phyloP scores from a whole-genome alignment of 2,329 filamentous ascomycete species.

The Fusarium pseudoanthophilum region DNA sequence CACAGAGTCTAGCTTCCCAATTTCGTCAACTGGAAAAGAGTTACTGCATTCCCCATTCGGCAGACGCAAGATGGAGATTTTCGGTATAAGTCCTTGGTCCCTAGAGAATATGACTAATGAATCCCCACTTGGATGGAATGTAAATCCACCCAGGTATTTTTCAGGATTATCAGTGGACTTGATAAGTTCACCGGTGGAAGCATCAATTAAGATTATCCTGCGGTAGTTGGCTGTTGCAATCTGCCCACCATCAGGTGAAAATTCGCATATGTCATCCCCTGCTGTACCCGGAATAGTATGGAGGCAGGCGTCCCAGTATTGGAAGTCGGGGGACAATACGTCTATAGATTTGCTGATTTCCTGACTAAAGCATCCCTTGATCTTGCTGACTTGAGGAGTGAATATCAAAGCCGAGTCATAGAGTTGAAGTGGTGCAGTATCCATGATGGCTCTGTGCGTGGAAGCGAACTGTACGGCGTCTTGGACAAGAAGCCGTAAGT shows the following conservation, averaged over 20 bases:
- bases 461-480: fast-evolving
- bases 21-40: fast-evolving
- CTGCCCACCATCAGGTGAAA: fast-evolving
- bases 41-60: fast-evolving
- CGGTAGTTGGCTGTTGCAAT: fast-evolving
- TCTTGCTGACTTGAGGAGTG: neutral
- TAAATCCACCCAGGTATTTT: fast-evolving
- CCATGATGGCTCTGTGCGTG: neutral
- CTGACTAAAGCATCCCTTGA: fast-evolving
- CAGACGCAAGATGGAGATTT: neutral
- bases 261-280: fast-evolving
- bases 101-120: neutral
- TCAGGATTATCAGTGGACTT: fast-evolving
- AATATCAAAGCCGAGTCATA: neutral
- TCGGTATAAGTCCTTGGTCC: fast-evolving
- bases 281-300: neutral
- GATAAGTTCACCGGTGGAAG: fast-evolving
- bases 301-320: fast-evolving
- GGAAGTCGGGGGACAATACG: fast-evolving
- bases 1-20: fast-evolving
- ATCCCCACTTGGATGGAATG: fast-evolving
- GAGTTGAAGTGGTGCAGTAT: neutral
- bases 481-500: fast-evolving
- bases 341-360: neutral
- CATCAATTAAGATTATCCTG: fast-evolving